These are phyloP conservation scores for Colletotrichum cordylinicola DNA, from an alignment of 2,329 filamentous ascomycete genomes.

Conservation along the genomic window DNA sequence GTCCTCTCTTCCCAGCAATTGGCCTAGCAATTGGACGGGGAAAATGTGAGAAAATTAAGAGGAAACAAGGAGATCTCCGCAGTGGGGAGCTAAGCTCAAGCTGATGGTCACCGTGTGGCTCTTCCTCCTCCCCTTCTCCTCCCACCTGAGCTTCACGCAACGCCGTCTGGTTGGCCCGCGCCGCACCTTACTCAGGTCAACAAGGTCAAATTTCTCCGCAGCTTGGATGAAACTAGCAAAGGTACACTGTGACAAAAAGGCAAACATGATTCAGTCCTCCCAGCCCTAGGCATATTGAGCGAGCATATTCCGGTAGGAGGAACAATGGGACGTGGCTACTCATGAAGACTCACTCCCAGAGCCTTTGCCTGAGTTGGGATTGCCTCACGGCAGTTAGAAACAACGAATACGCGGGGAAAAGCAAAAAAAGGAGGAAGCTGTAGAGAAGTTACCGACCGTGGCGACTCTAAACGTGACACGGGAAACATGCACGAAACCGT, in stretches of 20 bases:
- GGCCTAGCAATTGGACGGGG: background rate
- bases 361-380: background rate
- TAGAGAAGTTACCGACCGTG: background rate
- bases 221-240: background rate
- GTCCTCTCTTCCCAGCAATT: background rate
- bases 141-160: background rate
- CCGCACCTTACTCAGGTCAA: background rate
- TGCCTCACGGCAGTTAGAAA: background rate
- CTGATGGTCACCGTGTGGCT: background rate
- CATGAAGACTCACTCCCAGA: background rate
- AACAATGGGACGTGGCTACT: background rate
- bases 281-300: background rate
- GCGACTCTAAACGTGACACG: background rate
- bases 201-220: background rate
- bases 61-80: background rate
- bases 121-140: background rate
- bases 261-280: slow-evolving; percentile 5
- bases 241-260: background rate
- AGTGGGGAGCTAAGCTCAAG: background rate
- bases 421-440: background rate
- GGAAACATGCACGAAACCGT: slow-evolving; percentile 6
- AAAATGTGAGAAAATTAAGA: background rate
- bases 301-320: background rate
- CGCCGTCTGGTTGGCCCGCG: background rate
- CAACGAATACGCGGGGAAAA: background rate